Evolutionary conservation across 805 yeast genomes (phyloP).

Genomic region (Brettanomyces sp.): DNA sequence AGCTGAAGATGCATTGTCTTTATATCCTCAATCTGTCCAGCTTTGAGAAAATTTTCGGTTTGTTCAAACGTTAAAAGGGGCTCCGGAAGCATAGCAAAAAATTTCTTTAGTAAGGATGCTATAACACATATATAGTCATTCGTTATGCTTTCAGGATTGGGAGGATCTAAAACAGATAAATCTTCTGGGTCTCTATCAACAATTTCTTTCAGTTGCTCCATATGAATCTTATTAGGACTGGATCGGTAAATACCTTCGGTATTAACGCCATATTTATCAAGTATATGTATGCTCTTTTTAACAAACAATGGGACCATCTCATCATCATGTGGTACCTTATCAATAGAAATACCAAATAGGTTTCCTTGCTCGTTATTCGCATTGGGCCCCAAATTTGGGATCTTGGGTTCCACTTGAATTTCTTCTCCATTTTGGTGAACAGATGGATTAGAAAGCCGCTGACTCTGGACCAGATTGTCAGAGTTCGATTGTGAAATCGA

Average conservation of each 20-base stretch:
- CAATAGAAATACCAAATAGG: constrained; percentile 82
- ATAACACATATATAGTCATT: constrained; percentile 81
- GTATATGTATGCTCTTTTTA: constrained; percentile 75
- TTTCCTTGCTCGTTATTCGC: not conserved
- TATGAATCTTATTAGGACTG: constrained; percentile 67
- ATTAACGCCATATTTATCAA: constrained; percentile 77
- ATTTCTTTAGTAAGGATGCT: constrained; percentile 79
- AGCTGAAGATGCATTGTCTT: constrained; percentile 56
- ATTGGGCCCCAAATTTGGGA: not conserved
- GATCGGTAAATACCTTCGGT: constrained; percentile 87
- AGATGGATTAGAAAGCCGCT: not conserved
- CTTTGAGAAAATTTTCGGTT: constrained; percentile 53
- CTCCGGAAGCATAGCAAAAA: constrained; percentile 79
- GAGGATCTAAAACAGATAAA: constrained; percentile 38
- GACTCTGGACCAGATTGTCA: not conserved
- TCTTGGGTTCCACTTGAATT: not conserved
- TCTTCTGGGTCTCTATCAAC: constrained; percentile 73
- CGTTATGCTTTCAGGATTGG: constrained; percentile 44
- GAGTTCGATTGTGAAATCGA: not conserved
- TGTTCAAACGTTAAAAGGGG: constrained; percentile 66
- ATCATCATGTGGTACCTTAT: constrained; percentile 70
- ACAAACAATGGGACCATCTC: constrained; percentile 90
- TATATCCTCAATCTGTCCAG: constrained; percentile 58
- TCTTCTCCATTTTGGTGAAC: too few species aligned
- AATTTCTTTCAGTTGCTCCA: constrained; percentile 60